Base-by-base conservation (phyloP, 1,284 basidiomycete species). In the Tilletia indica region DNA sequence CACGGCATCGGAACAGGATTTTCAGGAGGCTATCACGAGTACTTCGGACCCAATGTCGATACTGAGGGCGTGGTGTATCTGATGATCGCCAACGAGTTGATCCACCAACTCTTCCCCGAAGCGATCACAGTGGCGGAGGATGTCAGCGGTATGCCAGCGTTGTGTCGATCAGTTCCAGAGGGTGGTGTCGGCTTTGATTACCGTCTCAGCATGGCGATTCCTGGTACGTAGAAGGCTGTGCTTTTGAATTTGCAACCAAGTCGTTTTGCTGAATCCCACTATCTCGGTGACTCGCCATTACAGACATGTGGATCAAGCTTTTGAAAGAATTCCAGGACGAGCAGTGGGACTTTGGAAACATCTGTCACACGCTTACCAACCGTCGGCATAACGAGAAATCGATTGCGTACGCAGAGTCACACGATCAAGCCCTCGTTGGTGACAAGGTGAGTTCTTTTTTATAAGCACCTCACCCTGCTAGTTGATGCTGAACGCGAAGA, bases 271-370 rank as follows among this genome's bases (percentile, higher is more conserved):
- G 25, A 31, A 31, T 31, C 25, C 25, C 25, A 31, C 25, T 31
- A 31, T 31, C 25, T 31, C 25, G 25, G 25, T 31, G 25, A 31
- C 25, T 31, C 42, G 42, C 14, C 14, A 21, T 34, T 64, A 9
- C 42, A 4, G 96, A 99, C 85, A 98, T 97, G 94, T 99, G 94
- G 94, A 99, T 99, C 88, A 98, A 99, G 86, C 87, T 98, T 34
- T 89, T 98, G 78, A 99, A 99, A 85, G 96, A 99, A 86, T 91
- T 90, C 83, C 78, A 85, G 3, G 96, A 99, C 83, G 90, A 92
- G 77, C 88, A 91, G 63, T 99, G 96, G 96, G 89, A 96, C 70
- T 88, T 99, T 80, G 90, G 87, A 72, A 89, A 91, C 84, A 95
- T 99, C 75, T 91, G 91, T 34, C 91, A 92, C 83, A 98, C 94